Base-by-base conservation (phyloP, 1,139 yeast species). In the Geotrichum fermentans region DNA sequence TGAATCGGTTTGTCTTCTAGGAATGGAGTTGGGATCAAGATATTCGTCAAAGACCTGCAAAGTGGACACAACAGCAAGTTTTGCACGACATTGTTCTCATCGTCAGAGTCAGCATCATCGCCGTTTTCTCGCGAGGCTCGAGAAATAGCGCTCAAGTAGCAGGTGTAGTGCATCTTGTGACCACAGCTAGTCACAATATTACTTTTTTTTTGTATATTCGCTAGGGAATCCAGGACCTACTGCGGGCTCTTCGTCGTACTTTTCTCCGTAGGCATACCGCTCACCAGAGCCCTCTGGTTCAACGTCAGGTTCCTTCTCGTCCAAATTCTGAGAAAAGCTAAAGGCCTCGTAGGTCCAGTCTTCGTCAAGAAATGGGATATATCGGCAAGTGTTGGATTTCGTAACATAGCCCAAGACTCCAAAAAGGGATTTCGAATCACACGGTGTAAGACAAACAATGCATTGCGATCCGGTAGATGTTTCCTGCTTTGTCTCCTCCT, bases 131-230 rank as follows among this genome's bases (percentile, higher is more conserved):
- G n/a, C n/a, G n/a, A n/a, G n/a, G n/a, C n/a, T n/a, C n/a, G n/a
- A n/a, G n/a, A n/a, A n/a, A n/a, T n/a, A n/a, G n/a, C n/a, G n/a
- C n/a, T n/a, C n/a, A 77, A 64, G 58, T 83, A 85, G 62, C 98
- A 92, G 32, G 78, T 74, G 55, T 78, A 79, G 65, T 92, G 98
- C 81, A 92, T 83, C 1, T 95, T 95, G 67, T 92, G 98, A 0
- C 97, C 95, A 69, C 98, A 92, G 47, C 95, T 82, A 58, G 82
- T 80, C 2, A 89, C 73, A 0, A 84, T 79, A 5, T 81, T 70
- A 46, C 73, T 70, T n/a, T 46, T 62, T 51, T 1, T 55, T 50
- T 26, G 68, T 50, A 5, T 67, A 65, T 20, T 62, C 66, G 11
- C 65, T 59, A 1, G 80, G 77, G 58, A 83, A 85, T 0, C 90